phyloP scores from a whole-genome alignment of 805 yeast species.

The Trichomonascus vanleenenianus region DNA sequence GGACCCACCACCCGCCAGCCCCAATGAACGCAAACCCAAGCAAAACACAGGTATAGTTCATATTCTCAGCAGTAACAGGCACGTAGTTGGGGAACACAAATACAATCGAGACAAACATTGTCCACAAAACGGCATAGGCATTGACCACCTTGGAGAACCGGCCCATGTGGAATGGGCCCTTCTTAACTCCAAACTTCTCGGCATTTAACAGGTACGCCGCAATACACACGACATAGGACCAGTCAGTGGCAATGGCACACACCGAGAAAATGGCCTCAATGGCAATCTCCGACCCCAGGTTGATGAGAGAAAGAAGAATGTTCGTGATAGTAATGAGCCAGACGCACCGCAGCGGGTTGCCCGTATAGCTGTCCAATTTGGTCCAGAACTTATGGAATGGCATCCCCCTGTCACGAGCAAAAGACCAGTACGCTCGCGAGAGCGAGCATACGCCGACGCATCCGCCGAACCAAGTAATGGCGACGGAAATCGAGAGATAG shows the following conservation, averaged over 20 bases:
- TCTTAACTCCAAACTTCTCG: conserved; percentile 8
- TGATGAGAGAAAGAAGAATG: conserved; percentile 46
- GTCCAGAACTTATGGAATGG: conserved; percentile 60
- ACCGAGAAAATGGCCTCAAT: conserved; percentile 60
- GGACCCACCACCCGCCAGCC: conserved; percentile 6
- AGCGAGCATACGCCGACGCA: conserved; percentile 65
- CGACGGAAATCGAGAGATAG: conserved; percentile 42
- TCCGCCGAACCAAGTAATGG: conserved; percentile 50
- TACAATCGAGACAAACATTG: conserved; percentile 15
- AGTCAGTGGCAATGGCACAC: conserved; percentile 69
- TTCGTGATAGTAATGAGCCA: conserved; percentile 35
- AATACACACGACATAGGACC: conserved; percentile 68
- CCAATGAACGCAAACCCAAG: conserved; percentile 29
- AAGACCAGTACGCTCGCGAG: conserved; percentile 71
- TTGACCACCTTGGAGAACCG: conserved; percentile 10
- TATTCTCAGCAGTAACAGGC: conserved; percentile 20
- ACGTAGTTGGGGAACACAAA: conserved; percentile 20
- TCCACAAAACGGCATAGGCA: conserved; percentile 14
- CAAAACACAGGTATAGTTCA: conserved; percentile 30
- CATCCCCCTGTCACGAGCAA: conserved; percentile 74
- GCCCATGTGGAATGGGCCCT: conserved; percentile 10
- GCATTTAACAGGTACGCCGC: conserved; percentile 3
- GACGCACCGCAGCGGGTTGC: conserved; percentile 60
- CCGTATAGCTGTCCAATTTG: conserved; percentile 47
- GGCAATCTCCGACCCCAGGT: conserved; percentile 61